Conservation (phyloP, 2,329 filamentous ascomycete species). For the Sporothrix luriei region DNA sequence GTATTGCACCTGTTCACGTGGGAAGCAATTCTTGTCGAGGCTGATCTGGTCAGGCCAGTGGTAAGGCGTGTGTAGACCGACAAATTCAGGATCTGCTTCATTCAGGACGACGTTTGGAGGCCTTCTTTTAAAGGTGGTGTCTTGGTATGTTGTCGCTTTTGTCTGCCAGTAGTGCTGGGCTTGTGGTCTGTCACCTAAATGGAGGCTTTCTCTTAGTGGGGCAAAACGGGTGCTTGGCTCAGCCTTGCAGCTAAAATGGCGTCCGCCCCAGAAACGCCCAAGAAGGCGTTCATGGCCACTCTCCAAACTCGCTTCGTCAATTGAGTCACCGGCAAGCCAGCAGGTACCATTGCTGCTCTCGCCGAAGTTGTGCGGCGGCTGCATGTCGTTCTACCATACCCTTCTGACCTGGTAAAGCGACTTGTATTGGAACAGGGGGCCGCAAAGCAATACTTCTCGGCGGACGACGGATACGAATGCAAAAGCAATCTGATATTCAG, state of each 20-base stretch:
- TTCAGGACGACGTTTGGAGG: background rate
- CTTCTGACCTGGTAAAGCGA: background rate
- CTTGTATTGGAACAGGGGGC: background rate
- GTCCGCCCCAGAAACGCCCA: background rate
- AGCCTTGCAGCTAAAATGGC: conserved; percentile 20
- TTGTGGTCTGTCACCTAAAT: background rate
- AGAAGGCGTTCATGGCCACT: background rate
- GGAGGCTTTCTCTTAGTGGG: background rate
- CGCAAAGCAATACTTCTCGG: background rate
- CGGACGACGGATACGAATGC: no score
- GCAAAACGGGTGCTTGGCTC: background rate
- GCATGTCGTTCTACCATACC: background rate
- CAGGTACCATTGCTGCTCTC: background rate
- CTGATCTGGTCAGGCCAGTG: background rate
- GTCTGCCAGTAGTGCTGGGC: background rate
- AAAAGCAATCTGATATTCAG: no score
- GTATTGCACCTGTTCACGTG: background rate
- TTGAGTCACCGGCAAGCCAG: background rate
- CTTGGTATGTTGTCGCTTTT: background rate
- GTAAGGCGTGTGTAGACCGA: background rate
- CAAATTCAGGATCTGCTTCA: background rate
- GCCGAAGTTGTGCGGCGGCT: background rate
- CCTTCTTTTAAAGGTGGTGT: no score
- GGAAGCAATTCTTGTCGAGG: background rate
- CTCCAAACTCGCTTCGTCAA: no score